These are phyloP conservation scores for Scedosporium aurantiacum DNA, from an alignment of 2,329 filamentous ascomycete species.

Conservation along the genomic window DNA sequence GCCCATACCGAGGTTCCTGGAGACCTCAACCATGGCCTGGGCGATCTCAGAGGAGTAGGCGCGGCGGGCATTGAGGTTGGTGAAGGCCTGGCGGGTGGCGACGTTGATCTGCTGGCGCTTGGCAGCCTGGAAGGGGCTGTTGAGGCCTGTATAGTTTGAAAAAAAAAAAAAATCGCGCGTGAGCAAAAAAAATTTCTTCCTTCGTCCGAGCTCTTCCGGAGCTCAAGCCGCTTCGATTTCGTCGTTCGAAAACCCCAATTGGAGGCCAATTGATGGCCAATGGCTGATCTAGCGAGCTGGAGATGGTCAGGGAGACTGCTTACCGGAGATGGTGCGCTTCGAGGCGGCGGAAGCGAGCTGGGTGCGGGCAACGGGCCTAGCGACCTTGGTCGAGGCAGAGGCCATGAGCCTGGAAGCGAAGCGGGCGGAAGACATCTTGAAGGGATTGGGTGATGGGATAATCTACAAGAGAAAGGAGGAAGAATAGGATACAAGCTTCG, in stretches of 20 bases:
- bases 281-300: constrained; percentile 9
- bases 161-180: constrained; percentile 22
- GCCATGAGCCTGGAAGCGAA: constrained; percentile 68
- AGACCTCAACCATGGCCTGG: constrained; percentile 80
- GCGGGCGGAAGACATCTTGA: constrained; percentile 66
- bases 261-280: constrained; percentile 10
- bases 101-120: constrained; percentile 64
- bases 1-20: constrained; percentile 85
- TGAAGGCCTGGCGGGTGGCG: constrained; percentile 51
- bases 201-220: neutral
- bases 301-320: constrained; percentile 23
- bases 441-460: constrained; percentile 25
- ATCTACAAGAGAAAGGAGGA: constrained; percentile 7
- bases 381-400: constrained; percentile 67
- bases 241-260: neutral
- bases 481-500: constrained; percentile 2
- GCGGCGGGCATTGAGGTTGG: constrained; percentile 47
- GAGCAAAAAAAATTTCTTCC: neutral
- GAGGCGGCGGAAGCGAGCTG: constrained; percentile 47
- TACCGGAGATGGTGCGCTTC: constrained; percentile 70
- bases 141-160: constrained; percentile 31
- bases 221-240: neutral
- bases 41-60: constrained; percentile 83
- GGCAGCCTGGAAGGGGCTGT: constrained; percentile 59
- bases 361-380: constrained; percentile 62